Conservation (phyloP, 257 asterid species). For the Rauvolfia tetraphylla region DNA sequence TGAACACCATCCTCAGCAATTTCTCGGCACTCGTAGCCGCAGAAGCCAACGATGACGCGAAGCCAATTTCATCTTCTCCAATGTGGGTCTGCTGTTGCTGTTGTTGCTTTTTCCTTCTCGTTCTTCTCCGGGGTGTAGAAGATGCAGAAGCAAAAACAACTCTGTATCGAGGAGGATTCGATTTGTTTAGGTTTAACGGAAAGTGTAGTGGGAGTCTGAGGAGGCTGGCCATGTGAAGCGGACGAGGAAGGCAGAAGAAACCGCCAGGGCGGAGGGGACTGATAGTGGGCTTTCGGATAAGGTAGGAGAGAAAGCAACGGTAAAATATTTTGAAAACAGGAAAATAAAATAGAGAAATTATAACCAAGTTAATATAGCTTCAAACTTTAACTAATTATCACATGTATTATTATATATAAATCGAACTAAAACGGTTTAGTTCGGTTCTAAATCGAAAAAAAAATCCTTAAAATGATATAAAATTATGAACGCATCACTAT, state of each 20-base stretch:
- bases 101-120: conserved; percentile 63
- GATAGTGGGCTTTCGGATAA: neutral
- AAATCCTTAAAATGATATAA: no score
- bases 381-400: no score
- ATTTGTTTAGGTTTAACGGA: conserved; percentile 31
- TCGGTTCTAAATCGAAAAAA: no score
- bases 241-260: neutral
- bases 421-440: no score
- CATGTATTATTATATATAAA: no score
- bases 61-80: conserved; percentile 42
- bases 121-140: conserved; percentile 50
- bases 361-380: no score
- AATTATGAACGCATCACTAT: no score
- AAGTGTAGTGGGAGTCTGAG: conserved; percentile 23
- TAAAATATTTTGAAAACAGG: neutral
- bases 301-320: neutral
- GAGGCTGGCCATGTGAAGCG: conserved; percentile 12
- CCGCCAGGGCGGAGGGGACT: conserved; percentile 6
- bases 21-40: conserved; percentile 84
- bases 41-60: conserved; percentile 23
- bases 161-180: conserved; percentile 26
- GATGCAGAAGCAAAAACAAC: conserved; percentile 39
- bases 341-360: no score
- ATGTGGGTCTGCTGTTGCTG: conserved; percentile 39
- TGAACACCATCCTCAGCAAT: conserved; percentile 73